Evolutionary conservation across 108 stramenopile species (phyloP), one percentile per base, ranked within the genome.

Genomic region (Skeletonema grethae): DNA sequence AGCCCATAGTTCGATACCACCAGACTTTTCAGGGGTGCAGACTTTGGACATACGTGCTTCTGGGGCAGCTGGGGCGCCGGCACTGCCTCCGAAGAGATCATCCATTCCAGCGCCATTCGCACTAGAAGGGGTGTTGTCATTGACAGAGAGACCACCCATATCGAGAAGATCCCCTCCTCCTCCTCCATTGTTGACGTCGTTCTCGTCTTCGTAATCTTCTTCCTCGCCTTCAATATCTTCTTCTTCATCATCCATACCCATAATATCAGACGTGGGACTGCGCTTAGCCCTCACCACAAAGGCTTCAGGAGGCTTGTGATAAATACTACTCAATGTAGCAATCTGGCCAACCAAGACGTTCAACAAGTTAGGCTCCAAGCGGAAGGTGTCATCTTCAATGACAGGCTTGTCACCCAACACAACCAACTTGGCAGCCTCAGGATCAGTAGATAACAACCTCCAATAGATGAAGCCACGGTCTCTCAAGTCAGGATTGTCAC

Each of bases 401-500:
- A 97, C 95, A 28, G 99, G 99, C 87, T 98, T 98, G 76, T 98
- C 97, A 11, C 95, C 96, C 46, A 99, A 80, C 4, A 99, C 97
- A 10, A 99, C 97, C 78, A 96, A 91, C 79, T 97, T 97, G 68
- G 99, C 99, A 7, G 97, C 98, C 69, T 99, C 97, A 13, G 98
- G 99, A 77, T 98, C 97, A 8, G 97, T 97, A 34, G 88, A 86
- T 67, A 99, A 77, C 25, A 99, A 83, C 50, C 99, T 90, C 99
- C 99, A 99, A 87, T 99, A 99, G 28, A 99, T 96, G 82, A 96
- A 99, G 34, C 99, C 99, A 32, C 99, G 88, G 76, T 99, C 99
- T 35, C 99, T 85, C 39, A 99, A 85, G 77, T 99, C 99, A 57
- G 99, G 99, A 83, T 99, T 98, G 85, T 99, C 99, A 63, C 84